These are phyloP conservation scores for Jimgerdemannia lactiflua DNA, from an alignment of 192 early-diverging fungal species.

Conservation along the genomic window DNA sequence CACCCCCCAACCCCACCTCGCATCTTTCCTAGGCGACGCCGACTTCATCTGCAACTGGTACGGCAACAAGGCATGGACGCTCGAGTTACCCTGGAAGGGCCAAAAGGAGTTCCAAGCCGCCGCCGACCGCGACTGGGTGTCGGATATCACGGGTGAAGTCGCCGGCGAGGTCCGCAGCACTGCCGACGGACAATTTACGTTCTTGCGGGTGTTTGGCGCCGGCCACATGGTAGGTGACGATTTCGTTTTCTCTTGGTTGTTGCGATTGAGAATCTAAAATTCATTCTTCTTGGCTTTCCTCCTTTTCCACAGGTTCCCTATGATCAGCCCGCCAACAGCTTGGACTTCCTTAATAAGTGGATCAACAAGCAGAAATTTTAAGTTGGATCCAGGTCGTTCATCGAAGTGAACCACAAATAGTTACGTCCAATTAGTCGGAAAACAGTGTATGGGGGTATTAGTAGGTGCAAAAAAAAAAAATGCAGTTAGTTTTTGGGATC, in stretches of 20 bases:
- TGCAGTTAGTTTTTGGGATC: too few relatives aligned
- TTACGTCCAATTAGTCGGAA: too few relatives aligned
- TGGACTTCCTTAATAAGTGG: constrained; percentile 91
- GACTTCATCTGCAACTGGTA: constrained; percentile 41
- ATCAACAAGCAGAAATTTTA: constrained; percentile 26
- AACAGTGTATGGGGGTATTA: too few relatives aligned
- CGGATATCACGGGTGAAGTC: constrained; percentile 41
- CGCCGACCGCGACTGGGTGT: constrained; percentile 68
- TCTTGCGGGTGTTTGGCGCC: constrained; percentile 81
- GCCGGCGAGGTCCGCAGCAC: constrained; percentile 68
- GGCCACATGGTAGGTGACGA: constrained; percentile 71
- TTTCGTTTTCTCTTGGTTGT: background rate
- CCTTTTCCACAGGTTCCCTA: constrained; percentile 59
- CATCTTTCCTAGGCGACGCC: constrained; percentile 15
- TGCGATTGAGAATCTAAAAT: background rate
- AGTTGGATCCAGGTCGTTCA: background rate
- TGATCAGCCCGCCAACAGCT: constrained; percentile 79
- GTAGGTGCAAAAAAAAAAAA: too few relatives aligned
- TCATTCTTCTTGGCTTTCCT: background rate
- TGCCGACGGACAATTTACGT: constrained; percentile 67
- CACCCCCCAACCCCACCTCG: background rate
- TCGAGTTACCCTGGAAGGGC: constrained; percentile 84
- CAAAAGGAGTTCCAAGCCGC: constrained; percentile 64
- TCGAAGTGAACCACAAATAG: background rate
- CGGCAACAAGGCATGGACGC: constrained; percentile 91